Percentiles rank a stretch among this genome's conserved stretches.
These are phyloP conservation scores for Fraxinus quadrangulata DNA, from an alignment of 257 asterid species.

Conservation along the genomic window DNA sequence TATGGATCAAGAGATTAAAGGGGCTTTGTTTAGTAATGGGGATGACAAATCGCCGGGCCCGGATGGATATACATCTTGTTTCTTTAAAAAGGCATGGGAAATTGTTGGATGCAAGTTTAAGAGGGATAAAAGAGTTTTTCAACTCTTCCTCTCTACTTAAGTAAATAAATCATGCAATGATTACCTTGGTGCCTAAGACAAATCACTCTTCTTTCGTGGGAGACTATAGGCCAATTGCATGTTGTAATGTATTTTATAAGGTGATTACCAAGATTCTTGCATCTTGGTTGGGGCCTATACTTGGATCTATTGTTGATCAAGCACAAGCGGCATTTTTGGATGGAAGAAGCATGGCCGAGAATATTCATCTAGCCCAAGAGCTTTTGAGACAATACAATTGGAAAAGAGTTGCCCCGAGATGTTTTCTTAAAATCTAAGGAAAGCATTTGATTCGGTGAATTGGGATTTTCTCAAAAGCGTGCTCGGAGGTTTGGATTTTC, in stretches of 20 bases:
- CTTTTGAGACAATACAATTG: no score
- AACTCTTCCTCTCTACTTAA: background rate
- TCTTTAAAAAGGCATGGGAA: background rate
- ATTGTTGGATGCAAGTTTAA: background rate
- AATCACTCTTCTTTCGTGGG: background rate
- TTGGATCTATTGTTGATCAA: no score
- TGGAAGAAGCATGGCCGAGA: no score
- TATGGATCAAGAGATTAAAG: background rate
- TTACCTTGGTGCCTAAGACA: background rate
- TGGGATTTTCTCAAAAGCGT: no score
- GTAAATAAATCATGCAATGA: background rate
- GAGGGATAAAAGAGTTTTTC: background rate
- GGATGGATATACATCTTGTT: background rate
- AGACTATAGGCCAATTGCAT: background rate
- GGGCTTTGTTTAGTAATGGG: background rate
- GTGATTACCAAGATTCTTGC: no score
- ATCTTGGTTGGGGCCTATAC: no score
- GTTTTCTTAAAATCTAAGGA: no score
- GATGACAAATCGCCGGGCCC: background rate
- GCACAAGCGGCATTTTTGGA: no score
- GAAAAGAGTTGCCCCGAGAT: no score
- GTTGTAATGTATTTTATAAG: background rate
- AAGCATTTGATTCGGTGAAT: no score
- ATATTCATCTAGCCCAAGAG: no score
- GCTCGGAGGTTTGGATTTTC: no score